Evolutionary conservation across 2,329 filamentous ascomycete genomes (phyloP).

Genomic region (Tolypocladium nubicola): DNA sequence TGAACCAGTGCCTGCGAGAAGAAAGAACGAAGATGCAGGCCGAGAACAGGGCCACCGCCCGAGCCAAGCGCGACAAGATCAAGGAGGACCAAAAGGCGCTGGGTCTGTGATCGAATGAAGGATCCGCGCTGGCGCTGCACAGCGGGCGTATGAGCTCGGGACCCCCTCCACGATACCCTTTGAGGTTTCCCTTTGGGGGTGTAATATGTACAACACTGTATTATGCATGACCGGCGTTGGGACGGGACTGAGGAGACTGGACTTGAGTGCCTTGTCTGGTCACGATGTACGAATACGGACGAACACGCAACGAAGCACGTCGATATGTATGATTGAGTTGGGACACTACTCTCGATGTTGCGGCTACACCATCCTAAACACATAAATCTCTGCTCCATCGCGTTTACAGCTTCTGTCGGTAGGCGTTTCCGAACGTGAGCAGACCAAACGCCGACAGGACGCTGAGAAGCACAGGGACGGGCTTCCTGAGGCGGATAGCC

Average conservation of each 20-base stretch:
- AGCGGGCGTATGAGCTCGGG: not conserved
- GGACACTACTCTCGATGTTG: not conserved
- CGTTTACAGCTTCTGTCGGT: slow-evolving; percentile 27
- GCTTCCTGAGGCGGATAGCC: slow-evolving; percentile 74
- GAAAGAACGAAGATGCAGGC: slow-evolving; percentile 72
- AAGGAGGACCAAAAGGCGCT: slow-evolving; percentile 56
- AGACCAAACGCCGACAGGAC: slow-evolving; percentile 70
- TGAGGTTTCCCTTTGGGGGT: slow-evolving; percentile 1
- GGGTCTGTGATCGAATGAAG: slow-evolving; percentile 18
- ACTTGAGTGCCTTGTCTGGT: not conserved
- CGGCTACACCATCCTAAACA: not conserved
- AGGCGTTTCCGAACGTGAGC: slow-evolving; percentile 68
- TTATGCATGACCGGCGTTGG: slow-evolving; percentile 9
- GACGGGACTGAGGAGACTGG: not conserved
- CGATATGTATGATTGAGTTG: not conserved
- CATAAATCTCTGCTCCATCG: not conserved
- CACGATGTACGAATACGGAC: not conserved
- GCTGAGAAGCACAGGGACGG: slow-evolving; percentile 71
- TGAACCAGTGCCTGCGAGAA: slow-evolving; percentile 74
- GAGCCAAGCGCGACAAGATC: slow-evolving; percentile 59
- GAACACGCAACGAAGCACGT: not conserved
- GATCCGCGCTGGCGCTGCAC: not conserved
- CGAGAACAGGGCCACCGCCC: slow-evolving; percentile 60
- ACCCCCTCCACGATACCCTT: slow-evolving; percentile 1
- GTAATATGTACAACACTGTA: slow-evolving; percentile 4